Evolutionary conservation across 2,329 filamentous ascomycete genomes (phyloP).

Genomic region (Penicillium sclerotigenum): DNA sequence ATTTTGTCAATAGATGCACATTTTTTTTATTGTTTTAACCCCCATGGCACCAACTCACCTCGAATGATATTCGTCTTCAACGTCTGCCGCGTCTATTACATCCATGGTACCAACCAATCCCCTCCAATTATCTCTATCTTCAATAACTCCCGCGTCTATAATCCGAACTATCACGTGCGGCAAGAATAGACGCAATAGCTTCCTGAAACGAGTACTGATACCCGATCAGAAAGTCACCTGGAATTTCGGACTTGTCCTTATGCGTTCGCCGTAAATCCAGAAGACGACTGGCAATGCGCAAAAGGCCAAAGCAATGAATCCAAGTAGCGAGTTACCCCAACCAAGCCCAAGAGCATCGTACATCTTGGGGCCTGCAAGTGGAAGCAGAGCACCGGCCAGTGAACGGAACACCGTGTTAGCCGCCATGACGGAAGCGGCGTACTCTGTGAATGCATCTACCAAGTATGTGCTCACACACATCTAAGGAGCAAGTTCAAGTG

Average conservation of each 20-base stretch:
- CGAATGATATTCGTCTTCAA: not conserved
- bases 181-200: not conserved
- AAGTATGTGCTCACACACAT: constrained; percentile 52
- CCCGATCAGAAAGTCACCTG: constrained; percentile 22
- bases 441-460: constrained; percentile 53
- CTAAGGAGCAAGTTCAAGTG: not conserved
- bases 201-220: not conserved
- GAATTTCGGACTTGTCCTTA: constrained; percentile 32
- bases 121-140: not conserved
- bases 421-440: constrained; percentile 51
- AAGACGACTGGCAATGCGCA: constrained; percentile 41
- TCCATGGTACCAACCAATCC: not conserved
- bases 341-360: constrained; percentile 47
- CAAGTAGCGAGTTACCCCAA: constrained; percentile 55
- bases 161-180: not conserved
- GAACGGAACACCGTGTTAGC: constrained; percentile 56
- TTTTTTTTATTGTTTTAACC: not conserved
- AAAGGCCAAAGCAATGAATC: constrained; percentile 53
- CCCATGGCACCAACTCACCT: not conserved
- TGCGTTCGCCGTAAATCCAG: constrained; percentile 35
- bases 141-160: not conserved
- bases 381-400: constrained; percentile 57
- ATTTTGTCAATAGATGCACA: not conserved
- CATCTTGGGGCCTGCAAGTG: constrained; percentile 57
- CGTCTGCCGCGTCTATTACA: not conserved